A percentile compares a stretch with the other conserved stretches of the same genome.
Conservation (phyloP, 441 rosid species). For the Populus hybrid region DNA sequence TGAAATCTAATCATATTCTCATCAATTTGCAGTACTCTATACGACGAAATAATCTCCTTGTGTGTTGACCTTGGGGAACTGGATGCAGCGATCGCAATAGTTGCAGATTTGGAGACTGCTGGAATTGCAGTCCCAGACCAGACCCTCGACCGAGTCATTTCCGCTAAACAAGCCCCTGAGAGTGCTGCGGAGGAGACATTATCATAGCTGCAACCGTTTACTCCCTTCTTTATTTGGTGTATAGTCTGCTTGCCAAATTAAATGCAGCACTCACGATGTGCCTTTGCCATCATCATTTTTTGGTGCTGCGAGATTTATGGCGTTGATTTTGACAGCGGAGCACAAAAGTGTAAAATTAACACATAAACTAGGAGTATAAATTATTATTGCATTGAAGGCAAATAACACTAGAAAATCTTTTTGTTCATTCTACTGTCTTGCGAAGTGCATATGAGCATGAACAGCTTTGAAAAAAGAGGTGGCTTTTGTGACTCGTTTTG, state of each 20-base stretch:
- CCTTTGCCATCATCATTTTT: neutral
- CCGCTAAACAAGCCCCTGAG: slow-evolving; percentile 60
- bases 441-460: no score
- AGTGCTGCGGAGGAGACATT: slow-evolving; percentile 25
- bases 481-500: no score
- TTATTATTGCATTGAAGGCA: neutral
- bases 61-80: neutral
- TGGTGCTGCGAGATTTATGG: neutral
- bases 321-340: neutral
- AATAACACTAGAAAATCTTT: no score
- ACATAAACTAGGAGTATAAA: neutral
- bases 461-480: no score
- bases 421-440: neutral
- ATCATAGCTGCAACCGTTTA: slow-evolving; percentile 11
- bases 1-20: neutral
- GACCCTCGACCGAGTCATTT: slow-evolving; percentile 79
- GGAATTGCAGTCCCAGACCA: slow-evolving; percentile 70
- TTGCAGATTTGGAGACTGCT: slow-evolving; percentile 81
- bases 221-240: slow-evolving; percentile 13
- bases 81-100: slow-evolving; percentile 81
- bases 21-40: neutral
- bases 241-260: neutral
- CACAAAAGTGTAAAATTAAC: neutral
- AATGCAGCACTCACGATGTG: neutral
- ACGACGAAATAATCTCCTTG: neutral